phyloP scores from a whole-genome alignment of 495 filamentous ascomycete genomes.

The Thozetella sp. region DNA sequence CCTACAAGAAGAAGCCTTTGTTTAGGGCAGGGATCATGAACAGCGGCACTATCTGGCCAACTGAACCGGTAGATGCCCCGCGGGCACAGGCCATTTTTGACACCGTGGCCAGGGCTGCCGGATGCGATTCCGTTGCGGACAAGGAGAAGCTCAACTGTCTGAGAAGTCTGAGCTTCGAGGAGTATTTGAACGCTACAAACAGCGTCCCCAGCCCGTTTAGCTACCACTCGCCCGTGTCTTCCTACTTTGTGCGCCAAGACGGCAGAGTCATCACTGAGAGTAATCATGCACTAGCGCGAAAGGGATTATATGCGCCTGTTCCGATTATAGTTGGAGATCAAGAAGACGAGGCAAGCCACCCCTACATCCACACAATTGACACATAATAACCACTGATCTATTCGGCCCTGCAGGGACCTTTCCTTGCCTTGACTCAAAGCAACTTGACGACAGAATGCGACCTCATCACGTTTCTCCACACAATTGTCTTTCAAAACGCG shows the following conservation, averaged over 20 bases:
- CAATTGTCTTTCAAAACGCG: constrained; percentile 58
- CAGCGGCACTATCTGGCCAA: constrained; percentile 65
- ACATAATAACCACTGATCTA: not conserved
- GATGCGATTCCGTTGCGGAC: constrained; percentile 55
- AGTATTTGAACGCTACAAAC: constrained; percentile 65
- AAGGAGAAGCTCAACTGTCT: constrained; percentile 64
- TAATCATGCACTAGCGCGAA: constrained; percentile 50
- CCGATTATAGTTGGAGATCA: constrained; percentile 62
- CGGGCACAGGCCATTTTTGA: constrained; percentile 69
- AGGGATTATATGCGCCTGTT: constrained; percentile 55
- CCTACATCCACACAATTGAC: not conserved
- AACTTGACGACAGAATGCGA: constrained; percentile 63
- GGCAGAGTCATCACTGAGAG: constrained; percentile 55
- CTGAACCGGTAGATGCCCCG: constrained; percentile 61
- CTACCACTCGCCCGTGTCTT: constrained; percentile 63
- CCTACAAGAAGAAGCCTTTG: constrained; percentile 67
- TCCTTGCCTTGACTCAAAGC: constrained; percentile 61
- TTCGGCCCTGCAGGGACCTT: constrained; percentile 45
- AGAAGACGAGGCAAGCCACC: constrained; percentile 40
- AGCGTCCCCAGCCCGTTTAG: constrained; percentile 65
- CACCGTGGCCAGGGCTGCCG: constrained; percentile 57
- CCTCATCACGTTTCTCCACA: constrained; percentile 57
- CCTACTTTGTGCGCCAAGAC: constrained; percentile 68
- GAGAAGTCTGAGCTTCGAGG: constrained; percentile 56
- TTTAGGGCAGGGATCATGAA: constrained; percentile 77